Conservation (phyloP, 2,329 filamentous ascomycete species). For the Endocalyx cinctus region DNA sequence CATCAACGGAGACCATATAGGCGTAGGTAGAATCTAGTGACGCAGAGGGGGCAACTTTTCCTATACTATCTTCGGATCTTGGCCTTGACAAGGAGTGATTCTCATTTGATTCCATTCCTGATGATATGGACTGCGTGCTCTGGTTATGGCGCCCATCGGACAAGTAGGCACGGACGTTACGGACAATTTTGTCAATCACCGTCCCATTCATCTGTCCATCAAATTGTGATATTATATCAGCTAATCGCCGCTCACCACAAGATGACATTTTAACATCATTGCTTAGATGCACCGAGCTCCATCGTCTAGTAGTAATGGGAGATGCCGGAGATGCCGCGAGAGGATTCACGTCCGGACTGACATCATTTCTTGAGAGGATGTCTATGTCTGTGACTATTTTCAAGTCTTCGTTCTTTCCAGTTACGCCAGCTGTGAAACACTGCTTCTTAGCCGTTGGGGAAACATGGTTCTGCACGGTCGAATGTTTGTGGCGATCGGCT, state of each 20-base stretch:
- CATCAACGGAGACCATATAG: conserved; percentile 21
- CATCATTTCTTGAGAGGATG: background rate
- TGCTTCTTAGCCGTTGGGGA: conserved; percentile 8
- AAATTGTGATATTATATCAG: conserved; percentile 1
- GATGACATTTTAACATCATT: conserved; percentile 4
- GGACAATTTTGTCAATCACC: conserved; percentile 18
- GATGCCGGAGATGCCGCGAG: conserved; percentile 8
- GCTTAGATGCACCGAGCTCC: conserved; percentile 9
- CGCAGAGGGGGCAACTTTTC: too few relatives aligned
- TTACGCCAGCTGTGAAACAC: too few relatives aligned
- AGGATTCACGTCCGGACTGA: background rate
- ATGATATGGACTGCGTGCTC: conserved; percentile 5
- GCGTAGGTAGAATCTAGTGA: too few relatives aligned
- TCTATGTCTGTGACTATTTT: conserved; percentile 1
- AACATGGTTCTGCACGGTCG: conserved; percentile 8
- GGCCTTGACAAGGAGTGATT: too few relatives aligned
- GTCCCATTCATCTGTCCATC: conserved; percentile 8
- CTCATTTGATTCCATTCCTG: too few relatives aligned
- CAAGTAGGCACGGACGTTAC: conserved; percentile 21
- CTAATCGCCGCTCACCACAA: conserved; percentile 1
- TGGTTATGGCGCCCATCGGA: conserved; percentile 16
- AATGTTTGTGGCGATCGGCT: conserved; percentile 3
- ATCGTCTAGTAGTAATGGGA: conserved; percentile 6
- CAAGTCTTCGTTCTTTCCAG: too few relatives aligned
- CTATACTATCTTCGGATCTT: too few relatives aligned